Percentiles rank a stretch among this genome's conserved stretches.
phyloP scores from a whole-genome alignment of 2,329 filamentous ascomycete species.

The Cercospora sojina region DNA sequence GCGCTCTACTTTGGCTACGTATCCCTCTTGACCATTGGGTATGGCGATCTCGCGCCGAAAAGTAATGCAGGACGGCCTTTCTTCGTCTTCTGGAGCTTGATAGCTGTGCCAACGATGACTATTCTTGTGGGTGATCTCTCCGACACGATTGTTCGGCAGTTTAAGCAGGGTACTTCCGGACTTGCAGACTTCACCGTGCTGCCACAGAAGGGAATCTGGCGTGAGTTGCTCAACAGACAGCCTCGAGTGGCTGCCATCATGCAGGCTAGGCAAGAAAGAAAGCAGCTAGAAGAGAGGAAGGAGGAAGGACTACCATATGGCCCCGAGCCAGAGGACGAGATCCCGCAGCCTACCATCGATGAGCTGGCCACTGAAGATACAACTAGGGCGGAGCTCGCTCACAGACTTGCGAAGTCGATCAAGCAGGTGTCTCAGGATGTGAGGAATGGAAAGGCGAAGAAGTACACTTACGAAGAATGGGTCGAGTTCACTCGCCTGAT shows the following conservation, averaged over 20 bases:
- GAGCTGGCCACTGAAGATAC: conserved; percentile 49
- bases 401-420: conserved; percentile 68
- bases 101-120: conserved; percentile 85
- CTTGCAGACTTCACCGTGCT: conserved; percentile 66
- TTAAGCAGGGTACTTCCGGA: conserved; percentile 61
- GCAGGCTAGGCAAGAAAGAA: conserved; percentile 35
- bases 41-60: conserved; percentile 75
- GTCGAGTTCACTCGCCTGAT: conserved; percentile 78
- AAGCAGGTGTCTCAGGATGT: conserved; percentile 64
- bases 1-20: conserved; percentile 85
- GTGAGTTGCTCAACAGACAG: conserved; percentile 50
- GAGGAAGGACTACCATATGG: conserved; percentile 50
- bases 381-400: conserved; percentile 58
- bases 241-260: conserved; percentile 46
- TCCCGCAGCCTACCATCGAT: conserved; percentile 40
- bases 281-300: conserved; percentile 41
- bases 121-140: conserved; percentile 81
- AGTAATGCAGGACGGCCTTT: conserved; percentile 78
- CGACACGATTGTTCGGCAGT: conserved; percentile 71
- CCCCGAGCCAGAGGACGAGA: conserved; percentile 32
- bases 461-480: conserved; percentile 83
- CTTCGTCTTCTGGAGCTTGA: conserved; percentile 88
- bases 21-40: conserved; percentile 80
- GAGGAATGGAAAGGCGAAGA: conserved; percentile 56
- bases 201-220: conserved; percentile 60